Base-by-base conservation (phyloP, 768 basidiomycete genomes). In the Tulasnella sp. region DNA sequence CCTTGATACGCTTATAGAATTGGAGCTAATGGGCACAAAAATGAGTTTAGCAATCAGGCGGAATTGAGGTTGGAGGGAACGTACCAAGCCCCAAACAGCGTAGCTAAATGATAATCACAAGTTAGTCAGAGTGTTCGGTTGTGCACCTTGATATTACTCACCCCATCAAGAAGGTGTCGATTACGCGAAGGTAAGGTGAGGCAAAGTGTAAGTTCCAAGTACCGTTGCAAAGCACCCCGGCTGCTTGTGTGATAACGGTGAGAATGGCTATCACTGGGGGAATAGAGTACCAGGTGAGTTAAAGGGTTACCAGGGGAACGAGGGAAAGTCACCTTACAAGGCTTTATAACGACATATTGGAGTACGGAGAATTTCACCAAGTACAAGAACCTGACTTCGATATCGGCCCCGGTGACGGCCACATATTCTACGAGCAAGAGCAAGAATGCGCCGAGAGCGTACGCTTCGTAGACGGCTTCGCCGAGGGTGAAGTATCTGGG, bases 361-460 rank as follows among this genome's bases (percentile, higher is more conserved):
- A 97, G 84, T 7, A 97, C 94, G 58, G 88, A 85, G 93, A 94
- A 96, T 42, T 93, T 94, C 81, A 94, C 83, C 12, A 92, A 90
- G 80, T 94, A 91, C 89, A 96, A 92, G 82, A 97, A n/a, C 79
- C 89, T 85, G 31, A 92, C 88, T 36, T 85, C 87, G 80, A 91
- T 89, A n/a, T 84, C 91, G 4, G 84, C 79, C 3, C 89, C 89
- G 2, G 91, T 92, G 25, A 86, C 85, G 5, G 93, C 93, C 2
- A 96, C 93, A 81, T 88, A 95, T 80, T 95, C 93, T 68, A 96
- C 90, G 69, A 97, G 85, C 5, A 96, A 87, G 39, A 96, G 84
- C 91, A 97, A 81, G 85, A 97, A 97, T 31, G 95, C 95, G 81
- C 92, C 92, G 45, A 95, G 81, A 0, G 92, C 93, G 72, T 94